Base-by-base conservation (phyloP, 2,329 filamentous ascomycete species). In the Monosporascus sp. region DNA sequence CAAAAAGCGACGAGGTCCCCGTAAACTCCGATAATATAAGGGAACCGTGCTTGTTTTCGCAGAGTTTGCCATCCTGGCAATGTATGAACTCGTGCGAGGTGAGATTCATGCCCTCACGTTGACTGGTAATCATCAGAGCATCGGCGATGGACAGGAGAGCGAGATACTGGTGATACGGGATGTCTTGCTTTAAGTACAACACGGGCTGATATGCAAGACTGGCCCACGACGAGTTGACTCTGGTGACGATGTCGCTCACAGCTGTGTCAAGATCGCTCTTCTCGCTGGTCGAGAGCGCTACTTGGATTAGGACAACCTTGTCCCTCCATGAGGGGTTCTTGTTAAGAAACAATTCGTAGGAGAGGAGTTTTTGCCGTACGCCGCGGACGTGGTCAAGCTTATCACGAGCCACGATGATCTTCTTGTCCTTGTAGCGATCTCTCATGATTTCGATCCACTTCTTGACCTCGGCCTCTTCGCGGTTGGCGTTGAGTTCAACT, bases 71-170 rank as follows among this genome's bases (percentile, higher is more conserved):
- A 65, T 97, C 93, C 67, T 97, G 93, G 66, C 92, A 97, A 60
- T 90, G 89, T 37, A 97, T 81, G 65, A 91, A 97, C 68, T 97
- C 93, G 68, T 97, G 94, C 6, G 89, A 92, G 0, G 93, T 97
- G 52, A 97, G 73, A 68, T 97, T 97, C 94, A 97, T 97, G 58
- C 93, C 93, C 69, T 97, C 93, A 50, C 94, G 90, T 63, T 97
- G 85, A 67, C 91, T 95, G 2, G 93, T 95, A 65, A 97, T 94
- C 83, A 97, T 94, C 49, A 97, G 77, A 3, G 88, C 89, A 72
- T 97, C 92, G 2, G 93, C 94, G 50, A 95, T 87, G 3, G 90
- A 91, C 47, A 97, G 79, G 7, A 97, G 77, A 2, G 92, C 93
- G n/a, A 97, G 80, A 64, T 97, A 97, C 67, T 97, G 92, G 0